phyloP scores from a whole-genome alignment of 805 yeast species.

The Komagataella mondaviorum region DNA sequence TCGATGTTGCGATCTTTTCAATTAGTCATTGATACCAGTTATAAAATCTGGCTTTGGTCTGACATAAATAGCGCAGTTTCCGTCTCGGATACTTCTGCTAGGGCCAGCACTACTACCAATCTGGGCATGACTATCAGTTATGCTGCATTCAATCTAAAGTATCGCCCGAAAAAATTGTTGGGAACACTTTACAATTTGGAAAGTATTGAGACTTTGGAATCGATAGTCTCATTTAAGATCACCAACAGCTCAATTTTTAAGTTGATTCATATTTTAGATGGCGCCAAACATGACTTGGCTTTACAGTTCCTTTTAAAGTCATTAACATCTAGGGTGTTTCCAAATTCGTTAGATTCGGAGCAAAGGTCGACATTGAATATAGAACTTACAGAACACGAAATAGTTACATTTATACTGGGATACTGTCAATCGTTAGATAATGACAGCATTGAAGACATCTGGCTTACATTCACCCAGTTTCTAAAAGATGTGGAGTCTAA shows the following conservation, averaged over 20 bases:
- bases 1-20: slow-evolving; percentile 52
- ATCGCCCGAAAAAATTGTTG: slow-evolving; percentile 50
- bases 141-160: slow-evolving; percentile 49
- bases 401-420: slow-evolving; percentile 39
- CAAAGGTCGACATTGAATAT: slow-evolving; percentile 33
- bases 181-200: slow-evolving; percentile 56
- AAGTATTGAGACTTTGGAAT: slow-evolving; percentile 59
- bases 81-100: neutral
- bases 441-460: slow-evolving; percentile 73
- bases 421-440: slow-evolving; percentile 58
- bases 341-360: slow-evolving; percentile 11
- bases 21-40: slow-evolving; percentile 39
- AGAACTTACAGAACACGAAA: slow-evolving; percentile 26
- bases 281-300: slow-evolving; percentile 65
- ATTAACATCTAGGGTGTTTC: slow-evolving; percentile 31
- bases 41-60: slow-evolving; percentile 59
- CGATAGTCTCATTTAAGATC: slow-evolving; percentile 27
- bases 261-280: slow-evolving; percentile 68
- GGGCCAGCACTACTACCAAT: neutral
- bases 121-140: slow-evolving; percentile 23
- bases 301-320: slow-evolving; percentile 55
- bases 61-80: slow-evolving; percentile 25
- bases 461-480: slow-evolving; percentile 43
- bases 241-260: slow-evolving; percentile 30
- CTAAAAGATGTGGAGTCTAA: slow-evolving; percentile 43